Evolutionary conservation across 2,329 filamentous ascomycete genomes (phyloP).

Genomic region (Nannizzia gypsea): DNA sequence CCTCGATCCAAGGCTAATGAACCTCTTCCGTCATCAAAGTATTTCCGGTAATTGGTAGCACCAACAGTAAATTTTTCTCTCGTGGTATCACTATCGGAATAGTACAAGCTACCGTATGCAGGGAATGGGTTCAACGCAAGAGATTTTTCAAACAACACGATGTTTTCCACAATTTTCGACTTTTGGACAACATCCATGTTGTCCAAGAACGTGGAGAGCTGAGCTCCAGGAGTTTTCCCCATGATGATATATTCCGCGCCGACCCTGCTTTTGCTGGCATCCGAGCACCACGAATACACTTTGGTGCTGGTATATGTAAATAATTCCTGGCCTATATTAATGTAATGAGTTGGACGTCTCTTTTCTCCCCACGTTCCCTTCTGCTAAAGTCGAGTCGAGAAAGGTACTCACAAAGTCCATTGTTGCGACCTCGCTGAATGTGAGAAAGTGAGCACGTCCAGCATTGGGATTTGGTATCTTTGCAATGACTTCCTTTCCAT

Average conservation of each 20-base stretch:
- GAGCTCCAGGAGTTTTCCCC: not conserved
- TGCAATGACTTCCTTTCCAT: not conserved
- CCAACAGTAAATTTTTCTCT: not conserved
- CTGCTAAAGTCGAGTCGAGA: not conserved
- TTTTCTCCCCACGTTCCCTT: too few relatives aligned
- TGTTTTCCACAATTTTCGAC: not conserved
- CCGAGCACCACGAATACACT: not conserved
- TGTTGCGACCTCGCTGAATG: not conserved
- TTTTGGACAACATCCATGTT: not conserved
- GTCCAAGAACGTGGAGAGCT: not conserved
- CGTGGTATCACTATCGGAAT: not conserved
- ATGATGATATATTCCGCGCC: not conserved
- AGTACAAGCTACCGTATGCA: not conserved
- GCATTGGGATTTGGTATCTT: not conserved
- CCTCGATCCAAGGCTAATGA: not conserved
- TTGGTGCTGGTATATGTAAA: not conserved
- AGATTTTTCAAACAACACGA: not conserved
- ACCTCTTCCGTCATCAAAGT: not conserved
- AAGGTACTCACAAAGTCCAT: not conserved
- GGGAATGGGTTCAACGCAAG: not conserved
- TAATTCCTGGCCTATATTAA: not conserved
- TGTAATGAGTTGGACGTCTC: too few relatives aligned
- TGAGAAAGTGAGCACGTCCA: not conserved
- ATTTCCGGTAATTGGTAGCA: not conserved
- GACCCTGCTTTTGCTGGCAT: not conserved